Percentiles rank a stretch among this genome's conserved stretches.
Conservation (phyloP, 1,139 yeast genomes). For the Kurtzmaniella quercitrusa region DNA sequence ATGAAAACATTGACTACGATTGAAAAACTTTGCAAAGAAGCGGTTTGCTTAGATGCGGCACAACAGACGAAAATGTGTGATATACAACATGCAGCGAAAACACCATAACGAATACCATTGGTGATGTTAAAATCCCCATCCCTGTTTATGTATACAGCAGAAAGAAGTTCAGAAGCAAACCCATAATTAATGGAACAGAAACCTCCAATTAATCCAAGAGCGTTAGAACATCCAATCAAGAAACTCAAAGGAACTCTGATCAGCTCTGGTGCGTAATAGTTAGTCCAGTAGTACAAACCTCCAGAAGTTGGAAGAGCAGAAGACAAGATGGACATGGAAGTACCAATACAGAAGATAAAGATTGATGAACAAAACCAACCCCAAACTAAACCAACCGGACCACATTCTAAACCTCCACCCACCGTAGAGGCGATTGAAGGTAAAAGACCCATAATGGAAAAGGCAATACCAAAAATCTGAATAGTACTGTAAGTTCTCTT, state of each 20-base stretch:
- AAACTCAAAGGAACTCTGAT: constrained; percentile 21
- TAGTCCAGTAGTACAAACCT: constrained; percentile 54
- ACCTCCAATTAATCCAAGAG: constrained; percentile 25
- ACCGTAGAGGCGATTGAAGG: constrained; percentile 40
- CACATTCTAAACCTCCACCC: constrained; percentile 33
- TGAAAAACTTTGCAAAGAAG: constrained; percentile 18
- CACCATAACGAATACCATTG: constrained; percentile 21
- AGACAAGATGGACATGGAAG: constrained; percentile 55
- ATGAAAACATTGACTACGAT: constrained; percentile 15
- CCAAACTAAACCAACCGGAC: constrained; percentile 57
- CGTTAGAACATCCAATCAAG: constrained; percentile 24
- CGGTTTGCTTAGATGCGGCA: constrained; percentile 18
- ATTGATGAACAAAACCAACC: constrained; percentile 57
- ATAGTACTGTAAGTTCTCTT: constrained; percentile 40
- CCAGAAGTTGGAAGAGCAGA: constrained; percentile 64
- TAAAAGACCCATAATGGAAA: constrained; percentile 48
- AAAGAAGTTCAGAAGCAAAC: constrained; percentile 21
- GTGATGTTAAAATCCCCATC: constrained; percentile 23
- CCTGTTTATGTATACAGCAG: constrained; percentile 19
- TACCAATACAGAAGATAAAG: constrained; percentile 51
- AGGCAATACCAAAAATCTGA: constrained; percentile 49
- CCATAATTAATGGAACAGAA: constrained; percentile 26
- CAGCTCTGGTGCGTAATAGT: constrained; percentile 22
- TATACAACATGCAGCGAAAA: constrained; percentile 22
- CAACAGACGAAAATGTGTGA: constrained; percentile 18